These are phyloP conservation scores for Arachnopeziza araneosa DNA, from an alignment of 2,329 filamentous ascomycete genomes.

Conservation along the genomic window DNA sequence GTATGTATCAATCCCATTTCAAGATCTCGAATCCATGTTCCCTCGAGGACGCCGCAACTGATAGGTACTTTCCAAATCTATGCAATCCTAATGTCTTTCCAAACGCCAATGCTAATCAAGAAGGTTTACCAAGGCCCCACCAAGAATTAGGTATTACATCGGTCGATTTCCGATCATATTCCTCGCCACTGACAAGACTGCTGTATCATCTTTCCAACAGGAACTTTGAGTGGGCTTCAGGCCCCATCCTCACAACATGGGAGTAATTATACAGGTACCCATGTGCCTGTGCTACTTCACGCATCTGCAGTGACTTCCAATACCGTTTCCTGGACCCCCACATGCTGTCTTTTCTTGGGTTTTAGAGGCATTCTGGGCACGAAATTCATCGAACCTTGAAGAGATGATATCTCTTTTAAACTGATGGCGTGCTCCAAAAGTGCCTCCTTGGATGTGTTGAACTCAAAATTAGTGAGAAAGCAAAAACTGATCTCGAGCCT, in stretches of 20 bases:
- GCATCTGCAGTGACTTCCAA: conserved; percentile 25
- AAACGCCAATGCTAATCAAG: not conserved
- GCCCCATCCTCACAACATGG: too few relatives aligned
- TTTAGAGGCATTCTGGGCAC: conserved; percentile 26
- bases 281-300: conserved; percentile 1
- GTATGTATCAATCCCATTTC: not conserved
- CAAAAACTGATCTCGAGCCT: conserved; percentile 85
- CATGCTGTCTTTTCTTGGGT: conserved; percentile 19
- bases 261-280: not conserved
- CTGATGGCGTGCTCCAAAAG: conserved; percentile 45
- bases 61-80: not conserved
- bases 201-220: too few relatives aligned
- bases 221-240: too few relatives aligned
- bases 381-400: conserved; percentile 30
- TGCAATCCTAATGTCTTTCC: not conserved
- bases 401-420: conserved; percentile 32
- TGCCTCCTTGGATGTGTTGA: conserved; percentile 56
- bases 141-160: not conserved
- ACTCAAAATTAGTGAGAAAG: conserved; percentile 78
- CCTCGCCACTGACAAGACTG: not conserved
- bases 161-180: not conserved
- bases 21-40: not conserved
- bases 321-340: conserved; percentile 20
- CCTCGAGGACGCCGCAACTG: not conserved
- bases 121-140: not conserved